Evolutionary conservation across 2,329 filamentous ascomycete species (phyloP).

Genomic region (Talaromyces amestolkiae): DNA sequence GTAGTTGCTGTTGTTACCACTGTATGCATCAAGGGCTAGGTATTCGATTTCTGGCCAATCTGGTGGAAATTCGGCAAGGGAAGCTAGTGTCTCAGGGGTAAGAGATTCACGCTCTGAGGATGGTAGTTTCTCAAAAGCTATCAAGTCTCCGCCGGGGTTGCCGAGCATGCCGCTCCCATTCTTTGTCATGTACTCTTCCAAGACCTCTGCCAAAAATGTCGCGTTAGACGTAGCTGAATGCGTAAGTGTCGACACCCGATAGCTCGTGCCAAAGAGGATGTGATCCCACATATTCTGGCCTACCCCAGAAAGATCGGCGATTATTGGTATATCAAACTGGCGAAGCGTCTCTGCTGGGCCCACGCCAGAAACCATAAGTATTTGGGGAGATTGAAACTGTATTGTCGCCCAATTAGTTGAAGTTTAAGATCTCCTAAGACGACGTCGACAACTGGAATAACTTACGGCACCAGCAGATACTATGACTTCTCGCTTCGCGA

Average conservation of each 20-base stretch:
- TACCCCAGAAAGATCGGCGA: conserved; percentile 21
- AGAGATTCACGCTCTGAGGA: background rate
- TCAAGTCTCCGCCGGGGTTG: background rate
- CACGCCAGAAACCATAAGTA: conserved; percentile 24
- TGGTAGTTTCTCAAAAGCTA: conserved; percentile 1
- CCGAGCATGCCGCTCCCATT: background rate
- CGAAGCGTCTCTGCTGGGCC: conserved; percentile 18
- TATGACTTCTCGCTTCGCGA: conserved; percentile 20
- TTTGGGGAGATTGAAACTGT: conserved; percentile 20
- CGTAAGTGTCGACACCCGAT: background rate
- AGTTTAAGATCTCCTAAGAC: too few species aligned
- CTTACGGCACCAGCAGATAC: conserved; percentile 20
- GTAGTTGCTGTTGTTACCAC: background rate
- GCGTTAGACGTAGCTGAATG: background rate
- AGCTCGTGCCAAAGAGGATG: background rate
- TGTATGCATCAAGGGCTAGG: background rate
- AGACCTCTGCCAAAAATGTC: background rate
- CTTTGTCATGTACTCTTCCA: background rate
- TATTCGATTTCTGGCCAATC: background rate
- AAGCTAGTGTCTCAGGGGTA: background rate
- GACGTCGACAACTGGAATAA: too few species aligned
- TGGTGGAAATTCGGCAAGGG: background rate
- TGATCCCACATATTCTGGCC: conserved; percentile 22
- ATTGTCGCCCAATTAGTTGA: too few species aligned
- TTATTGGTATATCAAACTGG: conserved; percentile 9